These are phyloP conservation scores for Cynara cardunculus DNA, from an alignment of 129 eudicot genomes.

Conservation along the genomic window DNA sequence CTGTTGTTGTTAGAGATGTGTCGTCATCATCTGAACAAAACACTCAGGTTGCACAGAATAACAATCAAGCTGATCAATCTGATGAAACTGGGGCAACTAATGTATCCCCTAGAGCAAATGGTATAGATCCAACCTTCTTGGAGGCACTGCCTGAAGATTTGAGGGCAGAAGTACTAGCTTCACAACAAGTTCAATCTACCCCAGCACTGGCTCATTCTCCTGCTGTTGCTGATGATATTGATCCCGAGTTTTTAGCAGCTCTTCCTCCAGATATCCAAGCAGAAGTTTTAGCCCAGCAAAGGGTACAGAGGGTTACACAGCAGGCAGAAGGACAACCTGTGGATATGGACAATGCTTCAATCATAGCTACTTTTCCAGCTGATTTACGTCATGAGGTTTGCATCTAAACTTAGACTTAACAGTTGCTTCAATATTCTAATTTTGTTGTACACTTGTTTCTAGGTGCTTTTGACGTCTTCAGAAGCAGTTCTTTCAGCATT, in stretches of 20 bases:
- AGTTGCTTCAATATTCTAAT: neutral
- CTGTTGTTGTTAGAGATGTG: slow-evolving; percentile 43
- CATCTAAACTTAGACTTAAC: slow-evolving; percentile 16
- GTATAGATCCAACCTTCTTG: slow-evolving; percentile 90
- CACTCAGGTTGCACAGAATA: slow-evolving; percentile 33
- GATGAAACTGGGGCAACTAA: slow-evolving; percentile 47
- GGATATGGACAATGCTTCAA: slow-evolving; percentile 97
- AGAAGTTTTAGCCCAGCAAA: slow-evolving; percentile 95
- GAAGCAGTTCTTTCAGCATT: slow-evolving; percentile 93
- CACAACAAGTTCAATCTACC: slow-evolving; percentile 78
- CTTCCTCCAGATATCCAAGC: slow-evolving; percentile 98
- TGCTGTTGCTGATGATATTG: slow-evolving; percentile 77
- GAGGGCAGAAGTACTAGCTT: slow-evolving; percentile 89
- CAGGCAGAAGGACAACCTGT: slow-evolving; percentile 97
- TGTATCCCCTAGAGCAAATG: slow-evolving; percentile 51
- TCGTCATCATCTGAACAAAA: slow-evolving; percentile 40
- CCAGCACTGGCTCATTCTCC: slow-evolving; percentile 64
- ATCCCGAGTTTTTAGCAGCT: slow-evolving; percentile 99
- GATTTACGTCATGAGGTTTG: slow-evolving; percentile 97
- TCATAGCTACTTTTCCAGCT: slow-evolving; percentile 96
- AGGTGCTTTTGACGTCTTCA: slow-evolving; percentile 95
- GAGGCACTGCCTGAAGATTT: slow-evolving; percentile 97
- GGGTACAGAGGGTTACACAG: slow-evolving; percentile 81
- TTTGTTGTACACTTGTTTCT: slow-evolving; percentile 1
- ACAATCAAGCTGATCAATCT: slow-evolving; percentile 38